phyloP scores from a whole-genome alignment of 495 filamentous ascomycete species.

The Zalerion maritima region DNA sequence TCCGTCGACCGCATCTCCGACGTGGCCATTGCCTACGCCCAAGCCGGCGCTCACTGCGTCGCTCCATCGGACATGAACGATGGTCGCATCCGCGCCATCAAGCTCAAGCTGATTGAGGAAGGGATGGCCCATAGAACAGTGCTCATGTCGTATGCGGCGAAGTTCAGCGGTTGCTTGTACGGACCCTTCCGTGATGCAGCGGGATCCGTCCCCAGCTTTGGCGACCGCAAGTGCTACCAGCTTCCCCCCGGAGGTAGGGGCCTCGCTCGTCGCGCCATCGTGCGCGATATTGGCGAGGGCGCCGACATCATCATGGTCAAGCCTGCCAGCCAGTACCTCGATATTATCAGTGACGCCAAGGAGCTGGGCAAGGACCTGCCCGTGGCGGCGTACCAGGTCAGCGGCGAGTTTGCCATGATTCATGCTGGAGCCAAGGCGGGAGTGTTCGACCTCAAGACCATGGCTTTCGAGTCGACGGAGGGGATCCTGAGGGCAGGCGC shows the following conservation, averaged over 20 bases:
- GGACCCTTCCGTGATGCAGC: slow-evolving; percentile 95
- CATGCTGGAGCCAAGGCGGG: slow-evolving; percentile 90
- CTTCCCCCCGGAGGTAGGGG: slow-evolving; percentile 82
- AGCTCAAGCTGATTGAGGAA: slow-evolving; percentile 84
- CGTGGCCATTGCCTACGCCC: slow-evolving; percentile 83
- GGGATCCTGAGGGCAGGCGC: slow-evolving; percentile 88
- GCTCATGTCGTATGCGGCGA: slow-evolving; percentile 94
- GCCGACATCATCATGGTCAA: slow-evolving; percentile 99
- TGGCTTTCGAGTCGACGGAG: slow-evolving; percentile 89
- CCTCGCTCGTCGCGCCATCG: slow-evolving; percentile 83
- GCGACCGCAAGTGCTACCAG: slow-evolving; percentile 92
- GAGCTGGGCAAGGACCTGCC: slow-evolving; percentile 82
- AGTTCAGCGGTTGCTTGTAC: slow-evolving; percentile 92
- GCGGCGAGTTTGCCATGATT: slow-evolving; percentile 96
- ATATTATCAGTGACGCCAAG: slow-evolving; percentile 93
- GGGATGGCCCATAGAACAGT: slow-evolving; percentile 79
- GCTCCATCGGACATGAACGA: slow-evolving; percentile 99
- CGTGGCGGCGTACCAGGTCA: slow-evolving; percentile 90
- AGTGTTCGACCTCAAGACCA: slow-evolving; percentile 90
- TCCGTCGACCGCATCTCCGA: slow-evolving; percentile 89
- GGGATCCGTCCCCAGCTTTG: slow-evolving; percentile 81
- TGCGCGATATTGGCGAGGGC: slow-evolving; percentile 78
- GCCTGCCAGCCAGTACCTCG: slow-evolving; percentile 82
- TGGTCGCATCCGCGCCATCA: slow-evolving; percentile 88
- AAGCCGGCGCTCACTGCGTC: slow-evolving; percentile 89